Evolutionary conservation across 345 rosid genomes (phyloP).

Genomic region (Lepidium africanum): DNA sequence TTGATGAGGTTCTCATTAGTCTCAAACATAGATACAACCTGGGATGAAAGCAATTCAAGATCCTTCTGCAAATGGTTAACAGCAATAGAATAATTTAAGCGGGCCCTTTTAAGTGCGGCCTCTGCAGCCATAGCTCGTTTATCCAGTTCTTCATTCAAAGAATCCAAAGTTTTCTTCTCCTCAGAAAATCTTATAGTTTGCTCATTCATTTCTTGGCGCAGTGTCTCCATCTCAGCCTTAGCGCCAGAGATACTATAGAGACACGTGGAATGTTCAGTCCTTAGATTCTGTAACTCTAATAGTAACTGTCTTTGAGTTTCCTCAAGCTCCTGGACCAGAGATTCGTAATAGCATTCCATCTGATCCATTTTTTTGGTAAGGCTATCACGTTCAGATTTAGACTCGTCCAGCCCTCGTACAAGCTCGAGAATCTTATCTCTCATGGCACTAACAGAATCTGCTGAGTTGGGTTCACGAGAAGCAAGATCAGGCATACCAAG

Average conservation of each 20-base stretch:
- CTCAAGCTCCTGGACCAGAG: constrained; percentile 93
- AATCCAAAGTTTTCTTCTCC: constrained; percentile 59
- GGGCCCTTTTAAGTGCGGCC: constrained; percentile 93
- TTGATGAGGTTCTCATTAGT: constrained; percentile 84
- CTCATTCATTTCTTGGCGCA: constrained; percentile 56
- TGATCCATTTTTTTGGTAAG: constrained; percentile 91
- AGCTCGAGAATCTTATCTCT: constrained; percentile 77
- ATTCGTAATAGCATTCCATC: constrained; percentile 98
- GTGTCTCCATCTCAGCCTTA: constrained; percentile 73
- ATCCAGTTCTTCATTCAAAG: constrained; percentile 70
- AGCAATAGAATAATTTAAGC: constrained; percentile 88
- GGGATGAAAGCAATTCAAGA: constrained; percentile 84
- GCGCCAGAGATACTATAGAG: constrained; percentile 60
- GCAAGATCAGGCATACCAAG: constrained; percentile 52
- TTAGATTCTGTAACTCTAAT: constrained; percentile 82
- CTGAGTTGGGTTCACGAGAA: constrained; percentile 53
- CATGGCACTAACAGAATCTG: constrained; percentile 49
- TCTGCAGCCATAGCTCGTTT: constrained; percentile 73
- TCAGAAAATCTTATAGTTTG: constrained; percentile 51
- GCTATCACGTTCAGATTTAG: constrained; percentile 77
- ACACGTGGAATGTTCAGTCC: constrained; percentile 81
- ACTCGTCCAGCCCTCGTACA: constrained; percentile 75
- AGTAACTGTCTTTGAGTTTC: constrained; percentile 92
- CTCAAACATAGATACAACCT: constrained; percentile 87
- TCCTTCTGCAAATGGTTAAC: constrained; percentile 92